These are phyloP conservation scores for Pyrenula massariospora DNA, from an alignment of 495 filamentous ascomycete genomes.

Conservation along the genomic window DNA sequence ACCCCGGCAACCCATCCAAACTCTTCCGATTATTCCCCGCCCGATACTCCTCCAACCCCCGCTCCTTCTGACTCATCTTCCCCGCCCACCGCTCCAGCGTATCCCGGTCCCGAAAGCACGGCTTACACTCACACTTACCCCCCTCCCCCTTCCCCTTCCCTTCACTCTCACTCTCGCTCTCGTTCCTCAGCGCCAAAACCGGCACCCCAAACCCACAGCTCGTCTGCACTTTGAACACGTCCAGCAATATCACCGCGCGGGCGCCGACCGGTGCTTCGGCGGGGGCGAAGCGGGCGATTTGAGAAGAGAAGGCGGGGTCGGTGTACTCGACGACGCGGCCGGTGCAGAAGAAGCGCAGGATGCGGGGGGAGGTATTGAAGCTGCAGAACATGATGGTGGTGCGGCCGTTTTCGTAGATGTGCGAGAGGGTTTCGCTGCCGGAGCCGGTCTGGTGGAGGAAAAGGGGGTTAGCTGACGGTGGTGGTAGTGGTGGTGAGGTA, in stretches of 20 bases:
- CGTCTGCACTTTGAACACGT: conserved; percentile 50
- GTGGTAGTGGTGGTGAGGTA: too few species aligned
- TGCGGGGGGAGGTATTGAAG: conserved; percentile 51
- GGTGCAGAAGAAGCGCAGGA: conserved; percentile 58
- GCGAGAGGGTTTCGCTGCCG: conserved; percentile 59
- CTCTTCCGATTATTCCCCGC: conserved; percentile 32
- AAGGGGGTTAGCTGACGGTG: too few species aligned
- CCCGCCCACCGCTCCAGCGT: conserved; percentile 30
- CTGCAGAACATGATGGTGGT: conserved; percentile 62
- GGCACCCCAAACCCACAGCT: conserved; percentile 9
- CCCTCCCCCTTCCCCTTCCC: conserved; percentile 7
- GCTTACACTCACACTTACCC: conserved; percentile 6
- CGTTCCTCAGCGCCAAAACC: conserved; percentile 13
- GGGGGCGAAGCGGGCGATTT: conserved; percentile 10
- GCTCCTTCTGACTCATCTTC: conserved; percentile 24
- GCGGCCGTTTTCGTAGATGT: conserved; percentile 64
- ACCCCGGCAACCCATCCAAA: conserved; percentile 40
- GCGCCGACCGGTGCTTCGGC: conserved; percentile 30
- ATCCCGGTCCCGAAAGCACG: conserved; percentile 26
- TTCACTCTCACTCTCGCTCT: conserved; percentile 10
- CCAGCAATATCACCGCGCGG: conserved; percentile 51
- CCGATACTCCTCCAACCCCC: conserved; percentile 32
- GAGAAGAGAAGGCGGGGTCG: conserved; percentile 11
- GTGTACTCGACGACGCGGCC: conserved; percentile 53
- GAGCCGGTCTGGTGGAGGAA: conserved; percentile 40